Conservation (phyloP, 2,329 filamentous ascomycete genomes). For the Verticillium alfalfae region DNA sequence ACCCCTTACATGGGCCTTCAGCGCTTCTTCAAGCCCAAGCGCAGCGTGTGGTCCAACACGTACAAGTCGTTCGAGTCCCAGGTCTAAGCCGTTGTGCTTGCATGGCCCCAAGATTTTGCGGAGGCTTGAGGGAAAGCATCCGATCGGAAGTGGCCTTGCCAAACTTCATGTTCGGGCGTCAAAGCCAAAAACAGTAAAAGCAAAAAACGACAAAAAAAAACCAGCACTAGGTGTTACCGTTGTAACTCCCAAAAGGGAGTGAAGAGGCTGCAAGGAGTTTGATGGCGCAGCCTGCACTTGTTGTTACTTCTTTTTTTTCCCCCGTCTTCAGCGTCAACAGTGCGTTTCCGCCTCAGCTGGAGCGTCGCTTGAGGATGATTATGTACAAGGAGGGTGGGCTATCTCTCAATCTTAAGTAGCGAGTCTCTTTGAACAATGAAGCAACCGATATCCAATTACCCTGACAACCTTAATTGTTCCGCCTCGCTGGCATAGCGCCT, state of each 20-base stretch:
- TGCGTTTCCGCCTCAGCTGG: background rate
- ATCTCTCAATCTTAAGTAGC: background rate
- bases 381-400: background rate
- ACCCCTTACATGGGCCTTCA: conserved; percentile 60
- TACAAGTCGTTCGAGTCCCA: conserved; percentile 3
- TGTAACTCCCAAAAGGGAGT: background rate
- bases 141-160: background rate
- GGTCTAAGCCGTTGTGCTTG: background rate
- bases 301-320: background rate
- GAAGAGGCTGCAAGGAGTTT: background rate
- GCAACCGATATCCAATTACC: background rate
- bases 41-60: conserved; percentile 22
- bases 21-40: conserved; percentile 32
- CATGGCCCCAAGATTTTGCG: background rate
- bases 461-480: background rate
- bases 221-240: background rate
- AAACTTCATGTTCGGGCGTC: background rate
- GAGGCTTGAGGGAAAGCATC: background rate
- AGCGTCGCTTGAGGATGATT: background rate
- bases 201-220: background rate
- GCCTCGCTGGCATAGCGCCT: background rate
- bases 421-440: background rate
- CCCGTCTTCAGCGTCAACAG: background rate
- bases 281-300: background rate
- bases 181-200: background rate